Base-by-base conservation (phyloP, 2,329 filamentous ascomycete genomes). In the Endoconidiophora laricicola region DNA sequence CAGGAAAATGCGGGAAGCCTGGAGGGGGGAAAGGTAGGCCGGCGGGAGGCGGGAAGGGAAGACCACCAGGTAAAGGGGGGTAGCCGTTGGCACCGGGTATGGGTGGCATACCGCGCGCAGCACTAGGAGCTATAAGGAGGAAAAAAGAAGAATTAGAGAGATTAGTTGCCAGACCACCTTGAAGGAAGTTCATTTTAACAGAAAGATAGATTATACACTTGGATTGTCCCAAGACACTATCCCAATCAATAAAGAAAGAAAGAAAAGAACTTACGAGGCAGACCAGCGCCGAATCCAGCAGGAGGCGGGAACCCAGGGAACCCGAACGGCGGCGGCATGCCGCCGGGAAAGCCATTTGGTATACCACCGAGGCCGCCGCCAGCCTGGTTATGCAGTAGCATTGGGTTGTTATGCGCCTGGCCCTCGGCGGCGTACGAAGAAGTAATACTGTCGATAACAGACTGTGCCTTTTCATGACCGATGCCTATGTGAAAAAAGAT, bases 381-480 rank as follows among this genome's bases (percentile, higher is more conserved):
- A 46, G 76, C 76, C 61, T 80, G 79, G 65, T 79, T 79, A 60
- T 79, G 76, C 9, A 72, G 75, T 45, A 90, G 78, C 78, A 91
- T 86, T 47, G 84, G 88, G 65, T 94, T 95, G 54, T 79, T 78
- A 60, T 80, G 78, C 56, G 82, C 79, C 65, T 95, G 87, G 60
- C 91, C 91, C 69, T 94, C 91, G 58, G 86, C 87, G 56, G 85
- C 86, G 69, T 98, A 96, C 38, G 88, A 94, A 41, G 81, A 86
- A 40, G 91, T 96, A 66, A 98, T 98, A 59, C 83, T 90, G 69
- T 98, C 91, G 63, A 98, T 98, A 59, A 98, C 91, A 46, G 84
- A 91, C 68, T 98, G 91, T 53, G 91, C 90, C 70, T 96, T 94
- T 69, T 96, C 91, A 66, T 95, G 90, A 44, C 90, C 91, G 64